Percentiles rank a stretch among this genome's conserved stretches.
Evolutionary conservation across 345 rosid species (phyloP).

Genomic region (Lenwebbia sp.): DNA sequence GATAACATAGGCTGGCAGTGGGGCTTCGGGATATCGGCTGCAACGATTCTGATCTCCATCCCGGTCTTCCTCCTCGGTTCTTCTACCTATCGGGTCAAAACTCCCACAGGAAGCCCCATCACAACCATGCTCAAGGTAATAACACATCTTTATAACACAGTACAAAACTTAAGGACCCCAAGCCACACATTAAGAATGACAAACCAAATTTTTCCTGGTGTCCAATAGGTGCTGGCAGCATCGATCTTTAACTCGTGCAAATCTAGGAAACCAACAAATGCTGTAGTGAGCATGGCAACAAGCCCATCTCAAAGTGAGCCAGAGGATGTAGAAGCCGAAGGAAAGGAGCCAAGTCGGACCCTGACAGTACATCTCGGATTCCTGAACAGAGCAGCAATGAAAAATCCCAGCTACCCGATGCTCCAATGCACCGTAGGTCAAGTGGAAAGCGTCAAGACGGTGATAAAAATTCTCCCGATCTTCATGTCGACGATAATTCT

Average conservation of each 20-base stretch:
- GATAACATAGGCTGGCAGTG: slow-evolving; percentile 93
- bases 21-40: slow-evolving; percentile 74
- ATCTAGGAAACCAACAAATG: slow-evolving; percentile 20
- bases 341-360: slow-evolving; percentile 1
- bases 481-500: slow-evolving; percentile 85
- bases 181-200: not conserved
- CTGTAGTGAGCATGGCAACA: slow-evolving; percentile 18
- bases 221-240: slow-evolving; percentile 43
- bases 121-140: slow-evolving; percentile 68
- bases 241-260: slow-evolving; percentile 25
- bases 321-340: slow-evolving; percentile 4
- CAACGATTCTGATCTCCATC: slow-evolving; percentile 56
- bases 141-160: not conserved
- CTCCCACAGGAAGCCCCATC: slow-evolving; percentile 72
- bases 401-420: slow-evolving; percentile 8
- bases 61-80: slow-evolving; percentile 70
- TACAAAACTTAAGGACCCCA: not conserved
- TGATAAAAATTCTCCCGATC: slow-evolving; percentile 53
- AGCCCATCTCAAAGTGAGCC: slow-evolving; percentile 21
- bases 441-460: slow-evolving; percentile 62
- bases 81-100: slow-evolving; percentile 47
- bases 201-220: not conserved
- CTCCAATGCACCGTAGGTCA: slow-evolving; percentile 47
- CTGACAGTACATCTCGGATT: slow-evolving; percentile 23
- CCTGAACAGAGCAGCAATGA: slow-evolving; percentile 28